Conservation (phyloP, 2,329 filamentous ascomycete genomes). For the Colletotrichum spaethianum region DNA sequence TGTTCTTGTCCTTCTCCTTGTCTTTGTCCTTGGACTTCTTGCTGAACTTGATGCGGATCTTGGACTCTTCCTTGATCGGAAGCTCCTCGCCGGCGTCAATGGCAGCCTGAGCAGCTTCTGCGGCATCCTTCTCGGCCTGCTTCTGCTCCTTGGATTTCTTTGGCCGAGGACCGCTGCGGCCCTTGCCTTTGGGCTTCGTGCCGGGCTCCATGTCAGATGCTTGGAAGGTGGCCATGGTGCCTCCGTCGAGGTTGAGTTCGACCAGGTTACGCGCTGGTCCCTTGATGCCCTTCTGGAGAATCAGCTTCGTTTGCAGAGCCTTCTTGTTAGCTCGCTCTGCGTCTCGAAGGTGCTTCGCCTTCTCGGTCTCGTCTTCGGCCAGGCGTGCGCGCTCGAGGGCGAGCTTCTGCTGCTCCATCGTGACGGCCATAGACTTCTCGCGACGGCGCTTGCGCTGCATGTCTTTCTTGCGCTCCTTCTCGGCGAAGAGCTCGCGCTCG, state of each 20-base stretch:
- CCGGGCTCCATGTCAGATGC: slow-evolving; percentile 70
- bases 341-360: slow-evolving; percentile 84
- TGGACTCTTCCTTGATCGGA: slow-evolving; percentile 70
- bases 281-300: slow-evolving; percentile 89
- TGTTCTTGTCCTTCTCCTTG: slow-evolving; percentile 58
- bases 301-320: slow-evolving; percentile 89
- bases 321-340: slow-evolving; percentile 94
- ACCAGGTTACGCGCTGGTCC: slow-evolving; percentile 76
- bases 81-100: slow-evolving; percentile 84
- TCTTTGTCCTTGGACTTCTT: slow-evolving; percentile 64
- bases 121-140: slow-evolving; percentile 84
- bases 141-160: slow-evolving; percentile 95
- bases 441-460: slow-evolving; percentile 98
- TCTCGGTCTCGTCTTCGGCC: slow-evolving; percentile 86
- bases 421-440: slow-evolving; percentile 95
- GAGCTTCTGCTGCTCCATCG: slow-evolving; percentile 90
- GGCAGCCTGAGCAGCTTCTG: slow-evolving; percentile 89
- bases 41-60: slow-evolving; percentile 75
- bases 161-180: slow-evolving; percentile 75
- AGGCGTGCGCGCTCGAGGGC: slow-evolving; percentile 83
- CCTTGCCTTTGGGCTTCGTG: slow-evolving; percentile 65
- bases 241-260: slow-evolving; percentile 86
- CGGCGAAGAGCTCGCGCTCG: slow-evolving; percentile 89
- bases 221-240: slow-evolving; percentile 88
- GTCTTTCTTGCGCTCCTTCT: slow-evolving; percentile 99